Evolutionary conservation across 139 green algal species (phyloP).

Genomic region (Auxenochlorella protothecoides): DNA sequence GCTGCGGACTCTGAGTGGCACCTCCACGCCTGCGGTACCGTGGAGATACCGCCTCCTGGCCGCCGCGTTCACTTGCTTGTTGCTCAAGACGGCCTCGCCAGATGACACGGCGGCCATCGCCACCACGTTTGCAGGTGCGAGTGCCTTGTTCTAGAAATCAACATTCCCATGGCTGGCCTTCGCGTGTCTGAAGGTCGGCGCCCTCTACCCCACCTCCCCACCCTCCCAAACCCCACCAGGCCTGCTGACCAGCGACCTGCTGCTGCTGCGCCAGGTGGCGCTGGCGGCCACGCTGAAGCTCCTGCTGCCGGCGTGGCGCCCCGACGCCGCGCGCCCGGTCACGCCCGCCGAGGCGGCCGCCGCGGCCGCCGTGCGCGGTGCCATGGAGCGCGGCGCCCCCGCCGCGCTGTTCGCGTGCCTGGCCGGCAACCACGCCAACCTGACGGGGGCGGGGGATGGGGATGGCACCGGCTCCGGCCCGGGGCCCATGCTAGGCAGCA

Average conservation of each 20-base stretch:
- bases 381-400: background rate
- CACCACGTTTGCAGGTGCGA: no score
- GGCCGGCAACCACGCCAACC: no score
- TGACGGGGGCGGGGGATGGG: no score
- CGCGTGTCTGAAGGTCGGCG: no score
- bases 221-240: background rate
- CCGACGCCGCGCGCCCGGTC: background rate
- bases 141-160: no score
- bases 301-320: constrained; percentile 8
- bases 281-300: constrained; percentile 4
- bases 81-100: constrained; percentile 35
- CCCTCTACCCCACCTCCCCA: no score
- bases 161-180: no score
- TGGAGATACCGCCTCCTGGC: constrained; percentile 51
- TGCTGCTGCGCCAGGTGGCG: constrained; percentile 37
- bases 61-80: constrained; percentile 40
- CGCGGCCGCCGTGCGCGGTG: background rate
- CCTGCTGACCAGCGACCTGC: constrained; percentile 27
- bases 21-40: constrained; percentile 21
- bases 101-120: background rate
- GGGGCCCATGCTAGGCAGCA: no score
- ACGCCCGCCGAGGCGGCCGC: background rate
- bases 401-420: background rate
- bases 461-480: no score
- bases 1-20: constrained; percentile 12